A percentile compares a stretch with the other conserved stretches of the same genome.
Evolutionary conservation across 139 green algal species (phyloP).

Genomic region (Haematococcus lacustris): DNA sequence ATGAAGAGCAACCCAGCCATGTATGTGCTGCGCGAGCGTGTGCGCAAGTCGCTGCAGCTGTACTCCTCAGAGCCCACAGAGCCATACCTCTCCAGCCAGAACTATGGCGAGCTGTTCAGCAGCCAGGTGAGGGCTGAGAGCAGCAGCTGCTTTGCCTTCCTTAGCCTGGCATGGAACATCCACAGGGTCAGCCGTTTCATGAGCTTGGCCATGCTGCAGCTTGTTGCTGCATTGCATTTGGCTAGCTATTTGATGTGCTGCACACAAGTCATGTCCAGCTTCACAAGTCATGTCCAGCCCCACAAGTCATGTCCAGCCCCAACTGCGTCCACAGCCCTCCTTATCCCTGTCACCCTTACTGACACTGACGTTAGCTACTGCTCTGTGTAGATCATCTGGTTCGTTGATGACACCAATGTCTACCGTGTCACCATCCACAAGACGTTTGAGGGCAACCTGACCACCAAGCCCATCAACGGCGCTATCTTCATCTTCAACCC

Average conservation of each 20-base stretch:
- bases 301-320: no score
- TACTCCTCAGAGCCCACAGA: slow-evolving; percentile 98
- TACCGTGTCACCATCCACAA: slow-evolving; percentile 99
- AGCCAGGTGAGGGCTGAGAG: slow-evolving; percentile 10
- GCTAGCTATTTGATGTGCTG: no score
- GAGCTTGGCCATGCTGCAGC: no score
- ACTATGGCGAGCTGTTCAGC: slow-evolving; percentile 97
- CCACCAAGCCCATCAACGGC: slow-evolving; percentile 97
- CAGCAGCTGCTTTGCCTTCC: no score
- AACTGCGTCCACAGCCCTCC: no score
- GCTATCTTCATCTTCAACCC: slow-evolving; percentile 99
- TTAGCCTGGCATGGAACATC: no score
- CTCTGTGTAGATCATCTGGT: slow-evolving; percentile 98
- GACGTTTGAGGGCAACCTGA: slow-evolving; percentile 98
- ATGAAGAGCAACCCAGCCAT: slow-evolving; percentile 98
- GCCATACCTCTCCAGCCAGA: slow-evolving; percentile 95
- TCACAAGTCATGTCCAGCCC: no score
- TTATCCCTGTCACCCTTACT: no score
- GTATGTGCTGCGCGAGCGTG: slow-evolving; percentile 97
- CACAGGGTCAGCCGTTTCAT: no score
- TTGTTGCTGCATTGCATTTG: no score
- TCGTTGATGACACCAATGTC: slow-evolving; percentile 99
- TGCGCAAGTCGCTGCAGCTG: slow-evolving; percentile 97
- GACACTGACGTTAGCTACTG: no score
- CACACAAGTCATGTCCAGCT: no score